Evolutionary conservation across 2,329 filamentous ascomycete species (phyloP), one percentile per base, ranked within the genome.

Genomic region (Stachybotrys elegans): DNA sequence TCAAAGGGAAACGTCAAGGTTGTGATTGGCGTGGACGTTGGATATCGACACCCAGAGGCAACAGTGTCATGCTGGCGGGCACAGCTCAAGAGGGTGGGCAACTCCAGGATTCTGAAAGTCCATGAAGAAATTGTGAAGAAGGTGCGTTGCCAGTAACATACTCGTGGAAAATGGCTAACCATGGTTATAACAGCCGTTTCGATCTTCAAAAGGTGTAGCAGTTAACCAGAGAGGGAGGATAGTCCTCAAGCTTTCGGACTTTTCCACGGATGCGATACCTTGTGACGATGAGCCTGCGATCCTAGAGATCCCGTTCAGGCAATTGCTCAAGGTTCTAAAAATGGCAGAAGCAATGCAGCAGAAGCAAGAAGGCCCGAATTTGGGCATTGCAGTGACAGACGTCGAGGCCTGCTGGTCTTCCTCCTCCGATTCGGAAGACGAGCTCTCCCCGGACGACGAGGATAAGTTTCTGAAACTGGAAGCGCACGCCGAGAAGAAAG

Each of bases 1-100:
- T 48, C 48, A 2, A 47, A 51, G 14, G 48, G 51, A 16, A 39
- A 51, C 22, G 50, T 53, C 21, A 55, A 53, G 43, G 46, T 43
- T 19, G 46, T 51, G 7, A 44, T 55, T 43, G 43, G 48, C 21
- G 35, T 55, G 39, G 38, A 51, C n/a, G 45, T 53, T 8, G 50
- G 50, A 23, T 41, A 45, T 9, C 13, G 29, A 13, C 29, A 20
- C 5, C 47, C 34, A 19, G 31, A 36, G n/a, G 48, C 43, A 14
- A 50, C 48, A 17, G 27, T 51, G 14, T 53, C 46, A 21, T 23
- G 51, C 8, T 53, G 43, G 51, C 38, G 41, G 14, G 39, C 42
- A 6, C 21, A 36, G 43, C 44, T 16, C 25, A n/a, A 6, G 25
- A 48, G 16, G 35, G 21, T 21, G 34, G 22, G 16, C n/a, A 34